phyloP scores from a whole-genome alignment of 2,329 filamentous ascomycete genomes.

The Pleurostoma richardsiae region DNA sequence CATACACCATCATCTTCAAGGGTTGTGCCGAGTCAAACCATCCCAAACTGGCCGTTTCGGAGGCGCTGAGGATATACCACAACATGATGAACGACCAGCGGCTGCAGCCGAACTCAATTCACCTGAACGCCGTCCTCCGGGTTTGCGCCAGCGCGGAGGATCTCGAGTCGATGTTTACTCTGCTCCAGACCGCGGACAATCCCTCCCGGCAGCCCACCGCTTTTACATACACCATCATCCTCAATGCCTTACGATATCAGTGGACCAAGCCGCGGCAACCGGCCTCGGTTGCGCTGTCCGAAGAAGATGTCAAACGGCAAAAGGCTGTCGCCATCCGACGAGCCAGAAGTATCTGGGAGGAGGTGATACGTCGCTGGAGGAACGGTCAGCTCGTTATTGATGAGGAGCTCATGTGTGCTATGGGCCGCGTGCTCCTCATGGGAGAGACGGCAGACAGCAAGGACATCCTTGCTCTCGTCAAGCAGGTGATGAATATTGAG shows the following conservation, averaged over 20 bases:
- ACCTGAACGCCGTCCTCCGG: slow-evolving; percentile 82
- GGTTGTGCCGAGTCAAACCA: slow-evolving; percentile 63
- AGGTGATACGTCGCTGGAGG: slow-evolving; percentile 72
- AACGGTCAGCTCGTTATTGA: slow-evolving; percentile 67
- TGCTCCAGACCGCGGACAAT: slow-evolving; percentile 68
- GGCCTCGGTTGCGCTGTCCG: slow-evolving; percentile 20
- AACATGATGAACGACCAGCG: slow-evolving; percentile 61
- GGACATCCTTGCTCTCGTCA: slow-evolving; percentile 67
- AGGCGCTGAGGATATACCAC: slow-evolving; percentile 73
- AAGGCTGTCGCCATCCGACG: slow-evolving; percentile 51
- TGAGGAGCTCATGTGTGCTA: slow-evolving; percentile 71
- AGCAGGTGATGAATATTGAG: not conserved
- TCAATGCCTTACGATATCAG: slow-evolving; percentile 65
- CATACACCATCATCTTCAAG: slow-evolving; percentile 77
- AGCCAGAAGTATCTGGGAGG: slow-evolving; percentile 73
- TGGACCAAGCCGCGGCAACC: slow-evolving; percentile 23
- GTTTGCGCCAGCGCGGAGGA: slow-evolving; percentile 72
- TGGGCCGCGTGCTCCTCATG: slow-evolving; percentile 72
- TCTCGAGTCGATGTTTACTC: slow-evolving; percentile 73
- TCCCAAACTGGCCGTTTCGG: slow-evolving; percentile 53
- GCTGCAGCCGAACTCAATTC: slow-evolving; percentile 70
- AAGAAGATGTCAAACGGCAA: slow-evolving; percentile 20
- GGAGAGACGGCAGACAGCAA: slow-evolving; percentile 60
- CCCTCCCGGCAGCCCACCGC: slow-evolving; percentile 59
- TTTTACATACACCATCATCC: slow-evolving; percentile 75